Evolutionary conservation across 2,329 filamentous ascomycete genomes (phyloP), one percentile per base, ranked within the genome.

Genomic region (Trichoderma aggressivum): DNA sequence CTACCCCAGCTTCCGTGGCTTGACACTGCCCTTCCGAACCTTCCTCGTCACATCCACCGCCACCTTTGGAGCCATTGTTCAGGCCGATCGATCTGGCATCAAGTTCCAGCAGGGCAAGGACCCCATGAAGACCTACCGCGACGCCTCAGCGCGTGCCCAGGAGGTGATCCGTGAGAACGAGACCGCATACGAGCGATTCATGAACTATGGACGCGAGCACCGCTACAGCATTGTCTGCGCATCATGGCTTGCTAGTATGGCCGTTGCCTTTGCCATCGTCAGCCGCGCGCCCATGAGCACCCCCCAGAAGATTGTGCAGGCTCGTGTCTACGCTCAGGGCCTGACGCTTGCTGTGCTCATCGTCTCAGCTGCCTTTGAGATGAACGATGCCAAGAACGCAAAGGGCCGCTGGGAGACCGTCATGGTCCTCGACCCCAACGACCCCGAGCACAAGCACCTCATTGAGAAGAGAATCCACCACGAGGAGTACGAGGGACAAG

Each of bases 271-370:
- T 75, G 89, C 86, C 70, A 80, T 97, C 34, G 94, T 98, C 74
- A 89, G 91, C 78, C 89, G 93, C 74, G 93, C 93, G 80, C 90
- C 88, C 74, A 86, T 97, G 60, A 89, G 87, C 63, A 90, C 89
- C 2, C 84, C 88, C 72, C 94, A 98, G 86, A 97, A 97, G 86
- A 84, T 98, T 26, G 94, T 98, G 18, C 94, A 98, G 86, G 94
- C 94, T 28, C 91, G 94, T 88, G 92, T 98, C 74, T 97, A 97
- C 82, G 94, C 94, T 4, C 94, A 98, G 84, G 94, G 92, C 7
- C 84, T 97, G 76, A 97, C 94, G 6, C 85, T 98, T 60, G 92
- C 91, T 74, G 93, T 97, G 65, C 85, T 98, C 70, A 88, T 97
- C 78, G 89, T 93, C 70, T 92, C 90, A 36, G 94, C 95, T 60